These are phyloP conservation scores for Ceratocystiopsis sp. DNA, from an alignment of 2,329 filamentous ascomycete species.

Conservation along the genomic window DNA sequence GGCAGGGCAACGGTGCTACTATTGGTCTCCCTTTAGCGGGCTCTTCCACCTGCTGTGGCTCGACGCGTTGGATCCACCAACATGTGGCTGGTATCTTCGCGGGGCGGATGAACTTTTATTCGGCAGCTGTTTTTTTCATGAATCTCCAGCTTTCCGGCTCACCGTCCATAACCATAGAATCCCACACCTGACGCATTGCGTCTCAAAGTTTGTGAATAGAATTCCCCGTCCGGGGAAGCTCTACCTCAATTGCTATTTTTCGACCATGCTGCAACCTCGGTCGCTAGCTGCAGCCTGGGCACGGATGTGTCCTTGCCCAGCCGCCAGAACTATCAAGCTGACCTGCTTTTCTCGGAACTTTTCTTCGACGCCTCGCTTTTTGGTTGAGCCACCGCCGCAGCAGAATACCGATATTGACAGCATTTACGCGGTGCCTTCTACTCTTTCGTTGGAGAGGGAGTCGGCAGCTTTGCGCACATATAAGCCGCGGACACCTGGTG, in stretches of 20 bases:
- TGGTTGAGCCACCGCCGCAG: neutral
- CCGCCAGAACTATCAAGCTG: too few relatives aligned
- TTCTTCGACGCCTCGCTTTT: slow-evolving; percentile 7
- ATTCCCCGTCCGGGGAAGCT: too few relatives aligned
- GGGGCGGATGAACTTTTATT: slow-evolving; percentile 2
- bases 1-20: slow-evolving; percentile 31
- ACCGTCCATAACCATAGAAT: too few relatives aligned
- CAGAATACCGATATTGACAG: neutral
- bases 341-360: slow-evolving; percentile 10
- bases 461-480: slow-evolving; percentile 57
- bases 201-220: too few relatives aligned
- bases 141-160: too few relatives aligned
- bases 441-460: slow-evolving; percentile 13
- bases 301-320: too few relatives aligned
- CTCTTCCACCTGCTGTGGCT: slow-evolving; percentile 1
- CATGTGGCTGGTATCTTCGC: neutral
- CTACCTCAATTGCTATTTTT: too few relatives aligned
- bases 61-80: slow-evolving; percentile 1
- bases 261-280: too few relatives aligned
- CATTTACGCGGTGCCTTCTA: neutral
- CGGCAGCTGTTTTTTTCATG: neutral
- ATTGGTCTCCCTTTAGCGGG: slow-evolving; percentile 21
- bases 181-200: too few relatives aligned
- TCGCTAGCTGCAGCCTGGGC: too few relatives aligned
- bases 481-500: slow-evolving; percentile 81